Percentiles rank a stretch among this genome's conserved stretches.
Conservation (phyloP, 306 rosid genomes). For the Ochetophila trinervis region DNA sequence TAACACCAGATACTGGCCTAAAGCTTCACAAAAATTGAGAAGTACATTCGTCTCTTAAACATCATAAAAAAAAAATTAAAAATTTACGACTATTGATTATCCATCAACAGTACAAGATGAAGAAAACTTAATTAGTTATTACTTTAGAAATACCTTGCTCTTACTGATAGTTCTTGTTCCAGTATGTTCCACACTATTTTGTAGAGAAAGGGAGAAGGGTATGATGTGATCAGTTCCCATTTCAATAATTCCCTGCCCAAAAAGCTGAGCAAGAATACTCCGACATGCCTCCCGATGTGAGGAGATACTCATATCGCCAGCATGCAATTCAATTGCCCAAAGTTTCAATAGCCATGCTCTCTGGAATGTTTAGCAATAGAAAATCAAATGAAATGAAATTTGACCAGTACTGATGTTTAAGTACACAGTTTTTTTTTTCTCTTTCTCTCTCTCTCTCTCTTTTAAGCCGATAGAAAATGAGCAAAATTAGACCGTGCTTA, state of each 20-base stretch:
- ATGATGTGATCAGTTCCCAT: slow-evolving; percentile 37
- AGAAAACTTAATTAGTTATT: slow-evolving; percentile 14
- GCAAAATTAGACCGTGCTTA: not conserved
- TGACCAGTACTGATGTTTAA: not conserved
- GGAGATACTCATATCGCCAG: slow-evolving; percentile 66
- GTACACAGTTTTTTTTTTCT: no score
- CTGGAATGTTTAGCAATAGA: slow-evolving; percentile 37
- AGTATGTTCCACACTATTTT: slow-evolving; percentile 45
- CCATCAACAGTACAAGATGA: slow-evolving; percentile 3
- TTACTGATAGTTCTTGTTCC: slow-evolving; percentile 59
- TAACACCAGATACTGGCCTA: no score
- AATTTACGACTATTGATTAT: not conserved
- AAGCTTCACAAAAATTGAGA: no score
- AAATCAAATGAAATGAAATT: not conserved
- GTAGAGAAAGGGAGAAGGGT: slow-evolving; percentile 32
- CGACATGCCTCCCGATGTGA: slow-evolving; percentile 67
- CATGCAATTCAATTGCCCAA: slow-evolving; percentile 81
- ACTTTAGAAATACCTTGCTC: slow-evolving; percentile 65
- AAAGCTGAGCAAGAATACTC: slow-evolving; percentile 69
- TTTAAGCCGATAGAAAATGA: not conserved
- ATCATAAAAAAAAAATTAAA: not conserved
- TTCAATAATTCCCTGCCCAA: slow-evolving; percentile 54
- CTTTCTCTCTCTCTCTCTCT: no score
- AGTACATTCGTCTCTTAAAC: not conserved
- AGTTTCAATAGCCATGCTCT: slow-evolving; percentile 93